phyloP scores from a whole-genome alignment of 2,329 filamentous ascomycete species.

The Raffaelea ambrosiae region DNA sequence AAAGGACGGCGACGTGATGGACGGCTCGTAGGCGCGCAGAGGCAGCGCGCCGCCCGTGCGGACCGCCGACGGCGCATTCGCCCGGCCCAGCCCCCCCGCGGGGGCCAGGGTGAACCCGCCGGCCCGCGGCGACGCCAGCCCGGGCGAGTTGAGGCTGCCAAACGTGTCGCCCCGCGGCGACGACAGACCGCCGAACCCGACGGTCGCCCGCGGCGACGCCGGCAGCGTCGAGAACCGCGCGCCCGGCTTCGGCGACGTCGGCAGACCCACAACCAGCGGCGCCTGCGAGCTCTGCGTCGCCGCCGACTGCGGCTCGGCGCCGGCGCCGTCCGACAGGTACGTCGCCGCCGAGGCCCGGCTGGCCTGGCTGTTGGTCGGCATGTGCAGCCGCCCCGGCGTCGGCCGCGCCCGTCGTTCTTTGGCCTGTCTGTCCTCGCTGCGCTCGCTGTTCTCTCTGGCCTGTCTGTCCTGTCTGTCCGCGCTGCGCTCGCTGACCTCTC shows the following conservation, averaged over 20 bases:
- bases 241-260: constrained; percentile 40
- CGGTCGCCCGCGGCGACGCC: constrained; percentile 7
- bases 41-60: constrained; percentile 50
- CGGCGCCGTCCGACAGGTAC: constrained; percentile 25
- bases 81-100: too few species aligned
- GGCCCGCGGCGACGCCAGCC: constrained; percentile 19
- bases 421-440: too few species aligned
- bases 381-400: too few species aligned
- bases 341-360: constrained; percentile 16
- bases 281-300: constrained; percentile 41
- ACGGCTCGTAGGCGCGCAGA: constrained; percentile 53
- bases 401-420: too few species aligned
- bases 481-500: too few species aligned
- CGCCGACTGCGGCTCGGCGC: constrained; percentile 44
- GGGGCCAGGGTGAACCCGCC: too few species aligned
- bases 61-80: constrained; percentile 44
- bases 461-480: too few species aligned
- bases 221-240: constrained; percentile 29
- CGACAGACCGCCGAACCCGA: constrained; percentile 33
- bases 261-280: constrained; percentile 40
- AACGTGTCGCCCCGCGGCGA: too few species aligned
- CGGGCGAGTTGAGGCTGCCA: neutral
- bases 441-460: too few species aligned
- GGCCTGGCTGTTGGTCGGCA: neutral
- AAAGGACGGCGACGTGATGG: constrained; percentile 40